These are phyloP conservation scores for Batkoa obscura DNA, from an alignment of 371 early-diverging fungal genomes.

Conservation along the genomic window DNA sequence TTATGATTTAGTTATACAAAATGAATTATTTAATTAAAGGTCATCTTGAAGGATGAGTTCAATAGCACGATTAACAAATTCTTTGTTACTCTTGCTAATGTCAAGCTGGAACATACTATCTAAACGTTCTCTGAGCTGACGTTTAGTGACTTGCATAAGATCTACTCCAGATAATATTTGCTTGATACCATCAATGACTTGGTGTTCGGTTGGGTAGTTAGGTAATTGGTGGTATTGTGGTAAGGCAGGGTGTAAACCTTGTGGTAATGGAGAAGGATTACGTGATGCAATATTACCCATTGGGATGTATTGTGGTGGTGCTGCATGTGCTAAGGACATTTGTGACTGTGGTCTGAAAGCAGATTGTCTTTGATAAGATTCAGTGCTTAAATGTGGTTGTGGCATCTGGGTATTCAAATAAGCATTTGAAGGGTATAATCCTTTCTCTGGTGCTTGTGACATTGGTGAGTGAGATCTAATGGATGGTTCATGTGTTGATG, in stretches of 20 bases:
- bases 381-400: not conserved
- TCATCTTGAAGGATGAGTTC: not conserved
- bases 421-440: not conserved
- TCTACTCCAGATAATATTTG: slow-evolving; percentile 58
- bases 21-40: not conserved
- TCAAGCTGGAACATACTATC: not conserved
- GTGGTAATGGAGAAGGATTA: not conserved
- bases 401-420: too few species aligned
- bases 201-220: slow-evolving; percentile 27
- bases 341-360: not conserved
- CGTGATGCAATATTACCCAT: not conserved
- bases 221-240: not conserved
- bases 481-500: too few species aligned
- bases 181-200: slow-evolving; percentile 49
- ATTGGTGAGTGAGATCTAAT: not conserved
- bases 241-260: slow-evolving; percentile 1
- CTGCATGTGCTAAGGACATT: not conserved
- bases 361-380: too few species aligned
- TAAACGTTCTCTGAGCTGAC: slow-evolving; percentile 69
- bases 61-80: not conserved
- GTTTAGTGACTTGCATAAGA: slow-evolving; percentile 60
- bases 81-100: not conserved
- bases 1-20: too few species aligned
- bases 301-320: not conserved
- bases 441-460: not conserved